These are phyloP conservation scores for Verticillium isaacii DNA, from an alignment of 2,329 filamentous ascomycete species.

Conservation along the genomic window DNA sequence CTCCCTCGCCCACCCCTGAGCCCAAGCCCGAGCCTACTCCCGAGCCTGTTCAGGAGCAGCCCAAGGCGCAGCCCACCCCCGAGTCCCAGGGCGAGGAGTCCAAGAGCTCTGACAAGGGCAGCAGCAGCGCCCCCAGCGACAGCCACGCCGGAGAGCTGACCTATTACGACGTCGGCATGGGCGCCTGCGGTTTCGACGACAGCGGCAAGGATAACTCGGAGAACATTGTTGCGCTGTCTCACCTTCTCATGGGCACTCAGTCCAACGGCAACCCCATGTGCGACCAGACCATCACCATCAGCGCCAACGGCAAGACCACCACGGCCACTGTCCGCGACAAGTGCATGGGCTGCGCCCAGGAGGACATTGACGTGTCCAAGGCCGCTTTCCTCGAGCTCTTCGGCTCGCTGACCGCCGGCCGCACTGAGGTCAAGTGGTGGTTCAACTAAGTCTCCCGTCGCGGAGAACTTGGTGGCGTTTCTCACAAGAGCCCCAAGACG, in stretches of 20 bases:
- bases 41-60: constrained; percentile 1
- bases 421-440: constrained; percentile 37
- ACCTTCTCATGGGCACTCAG: constrained; percentile 54
- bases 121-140: constrained; percentile 14
- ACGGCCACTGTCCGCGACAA: constrained; percentile 65
- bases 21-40: constrained; percentile 8
- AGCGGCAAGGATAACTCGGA: constrained; percentile 47
- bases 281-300: constrained; percentile 62
- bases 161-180: constrained; percentile 66
- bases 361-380: constrained; percentile 57
- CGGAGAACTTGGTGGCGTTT: neutral
- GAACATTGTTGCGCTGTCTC: constrained; percentile 65
- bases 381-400: constrained; percentile 51
- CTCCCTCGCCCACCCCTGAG: constrained; percentile 7
- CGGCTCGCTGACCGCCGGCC: constrained; percentile 38
- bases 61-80: neutral
- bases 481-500: neutral
- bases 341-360: constrained; percentile 61
- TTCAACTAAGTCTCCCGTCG: constrained; percentile 27
- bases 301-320: constrained; percentile 50
- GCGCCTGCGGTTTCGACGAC: constrained; percentile 63
- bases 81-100: neutral
- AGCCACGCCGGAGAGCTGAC: constrained; percentile 62
- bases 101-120: neutral
- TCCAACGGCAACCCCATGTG: constrained; percentile 70